Evolutionary conservation across 2,329 filamentous ascomycete species (phyloP).

Genomic region (Aspergillus tubingensis): DNA sequence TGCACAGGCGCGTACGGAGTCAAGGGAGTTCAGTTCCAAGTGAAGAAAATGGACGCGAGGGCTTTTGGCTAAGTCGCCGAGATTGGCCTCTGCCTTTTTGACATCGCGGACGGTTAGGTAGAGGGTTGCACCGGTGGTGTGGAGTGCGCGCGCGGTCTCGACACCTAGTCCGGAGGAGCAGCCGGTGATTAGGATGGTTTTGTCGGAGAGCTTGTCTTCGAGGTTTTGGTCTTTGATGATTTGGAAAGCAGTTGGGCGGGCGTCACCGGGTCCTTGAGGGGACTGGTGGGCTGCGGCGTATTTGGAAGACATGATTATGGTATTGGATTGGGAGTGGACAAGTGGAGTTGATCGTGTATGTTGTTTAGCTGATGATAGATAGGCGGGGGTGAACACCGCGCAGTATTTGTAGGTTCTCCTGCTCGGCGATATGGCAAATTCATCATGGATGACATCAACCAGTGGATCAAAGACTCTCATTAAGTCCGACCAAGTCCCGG

Average conservation of each 20-base stretch:
- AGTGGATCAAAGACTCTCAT: too few relatives aligned
- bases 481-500: too few relatives aligned
- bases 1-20: neutral
- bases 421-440: too few relatives aligned
- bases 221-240: conserved; percentile 25
- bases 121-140: conserved; percentile 35
- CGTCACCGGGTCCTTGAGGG: conserved; percentile 23
- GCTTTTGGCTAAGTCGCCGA: conserved; percentile 21
- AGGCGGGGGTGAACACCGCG: too few relatives aligned
- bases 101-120: conserved; percentile 40
- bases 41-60: conserved; percentile 27
- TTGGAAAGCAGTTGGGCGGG: conserved; percentile 41
- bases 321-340: neutral
- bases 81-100: conserved; percentile 20
- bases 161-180: conserved; percentile 44
- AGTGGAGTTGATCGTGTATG: too few relatives aligned
- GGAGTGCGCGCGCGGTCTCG: conserved; percentile 49
- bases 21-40: neutral
- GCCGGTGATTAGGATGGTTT: conserved; percentile 17
- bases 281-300: neutral
- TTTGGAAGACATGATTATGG: neutral
- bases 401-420: too few relatives aligned
- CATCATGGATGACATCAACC: too few relatives aligned
- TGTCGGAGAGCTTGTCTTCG: conserved; percentile 17
- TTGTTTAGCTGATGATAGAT: too few relatives aligned